These are phyloP conservation scores for Cylindrodendrum hubeiense DNA, from an alignment of 2,329 filamentous ascomycete species.

Conservation along the genomic window DNA sequence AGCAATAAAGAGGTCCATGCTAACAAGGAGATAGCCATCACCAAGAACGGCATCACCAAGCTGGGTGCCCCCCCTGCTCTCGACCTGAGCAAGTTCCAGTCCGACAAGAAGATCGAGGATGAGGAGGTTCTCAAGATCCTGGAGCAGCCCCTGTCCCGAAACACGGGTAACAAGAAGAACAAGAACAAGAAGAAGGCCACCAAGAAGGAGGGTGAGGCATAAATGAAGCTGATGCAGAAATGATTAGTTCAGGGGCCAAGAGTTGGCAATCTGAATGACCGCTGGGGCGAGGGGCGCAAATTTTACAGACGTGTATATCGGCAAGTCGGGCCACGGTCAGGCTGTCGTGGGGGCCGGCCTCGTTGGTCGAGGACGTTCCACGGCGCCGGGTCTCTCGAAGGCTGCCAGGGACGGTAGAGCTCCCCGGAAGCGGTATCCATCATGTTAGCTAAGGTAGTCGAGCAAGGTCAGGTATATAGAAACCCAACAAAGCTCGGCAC, in stretches of 20 bases:
- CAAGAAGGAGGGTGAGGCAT: constrained; percentile 58
- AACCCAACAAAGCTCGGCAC: constrained; percentile 38
- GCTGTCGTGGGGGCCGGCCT: constrained; percentile 31
- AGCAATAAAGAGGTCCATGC: neutral
- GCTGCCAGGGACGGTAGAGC: constrained; percentile 30
- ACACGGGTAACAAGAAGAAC: constrained; percentile 94
- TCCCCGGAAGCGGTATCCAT: constrained; percentile 31
- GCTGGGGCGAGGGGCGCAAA: constrained; percentile 25
- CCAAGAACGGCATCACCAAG: constrained; percentile 95
- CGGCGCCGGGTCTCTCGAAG: constrained; percentile 31
- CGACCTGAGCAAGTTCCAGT: constrained; percentile 86
- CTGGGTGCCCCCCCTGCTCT: constrained; percentile 81
- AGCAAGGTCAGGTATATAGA: constrained; percentile 40
- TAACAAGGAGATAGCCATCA: constrained; percentile 75
- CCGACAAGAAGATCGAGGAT: constrained; percentile 97
- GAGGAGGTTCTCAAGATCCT: constrained; percentile 96
- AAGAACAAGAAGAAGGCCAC: constrained; percentile 81
- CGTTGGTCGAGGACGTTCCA: constrained; percentile 26
- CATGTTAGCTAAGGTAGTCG: constrained; percentile 35
- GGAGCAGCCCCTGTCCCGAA: constrained; percentile 86
- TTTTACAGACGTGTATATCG: constrained; percentile 34
- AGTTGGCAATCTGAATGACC: constrained; percentile 26
- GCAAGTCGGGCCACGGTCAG: constrained; percentile 28
- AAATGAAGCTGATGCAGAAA: constrained; percentile 32
- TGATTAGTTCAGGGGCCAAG: constrained; percentile 30